Base-by-base conservation (phyloP, 768 basidiomycete species). In the Leccinum barrowsii region DNA sequence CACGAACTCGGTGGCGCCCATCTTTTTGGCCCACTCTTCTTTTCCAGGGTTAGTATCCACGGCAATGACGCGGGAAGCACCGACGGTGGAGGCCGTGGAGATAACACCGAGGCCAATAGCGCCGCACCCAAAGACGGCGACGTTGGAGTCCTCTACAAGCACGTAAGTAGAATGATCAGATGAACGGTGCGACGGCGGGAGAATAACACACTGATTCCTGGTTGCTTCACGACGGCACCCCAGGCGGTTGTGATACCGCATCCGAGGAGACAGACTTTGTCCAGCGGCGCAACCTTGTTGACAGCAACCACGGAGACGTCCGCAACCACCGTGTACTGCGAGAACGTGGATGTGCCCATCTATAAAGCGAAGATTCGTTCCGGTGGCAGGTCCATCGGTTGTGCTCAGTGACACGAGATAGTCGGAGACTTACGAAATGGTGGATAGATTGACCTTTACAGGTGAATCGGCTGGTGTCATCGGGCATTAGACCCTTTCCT, bases 291-390 rank as follows among this genome's bases (percentile, higher is more conserved):
- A 59, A 82, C 77, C 59, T 84, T 80, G 76, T 87, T 86, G 59
- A 99, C 87, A 15, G 92, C 85, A 54, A 98, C 97, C 24, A 99
- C 91, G 19, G 95, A 98, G 48, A 94, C 94, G 63, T 99, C 94
- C 49, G 94, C 91, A 2, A 99, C 94, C 59, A 99, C 97, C 7
- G 97, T 97, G 79, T 98, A 99, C 73, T 98, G 95, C n/a, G 96
- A 97, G 79, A 99, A 99, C 2, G 97, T 96, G 32, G 96, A 98
- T 26, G 90, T 93, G 46, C 97, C 97, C 97, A 98, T 99, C 94
- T 97, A 57, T 35, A 30, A 47, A 40, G 47, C n/a, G 50, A 15
- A 37, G 10, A 42, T 56, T 50, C 59, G 42, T 48, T 37, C 13
- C 32, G 10, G 6, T 51, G 12, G 15, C 11, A 3, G 4, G 32